Evolutionary conservation across 306 rosid genomes (phyloP).

Genomic region (Begonia masoniana): DNA sequence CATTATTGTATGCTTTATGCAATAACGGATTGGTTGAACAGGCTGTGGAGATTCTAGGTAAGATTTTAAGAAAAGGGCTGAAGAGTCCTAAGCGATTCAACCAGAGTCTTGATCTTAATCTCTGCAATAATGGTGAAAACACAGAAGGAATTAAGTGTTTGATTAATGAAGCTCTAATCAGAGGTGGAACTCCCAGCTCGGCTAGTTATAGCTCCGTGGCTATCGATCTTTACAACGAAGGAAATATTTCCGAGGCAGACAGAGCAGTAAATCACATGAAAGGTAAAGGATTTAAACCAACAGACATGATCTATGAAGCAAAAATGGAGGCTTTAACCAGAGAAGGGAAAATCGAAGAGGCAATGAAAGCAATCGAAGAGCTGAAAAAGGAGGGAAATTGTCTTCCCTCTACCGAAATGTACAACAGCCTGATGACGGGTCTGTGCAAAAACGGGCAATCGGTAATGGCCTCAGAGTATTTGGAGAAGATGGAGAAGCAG

Average conservation of each 20-base stretch:
- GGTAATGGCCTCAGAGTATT: conserved; percentile 8
- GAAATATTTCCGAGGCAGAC: conserved; percentile 17
- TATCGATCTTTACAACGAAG: conserved; percentile 24
- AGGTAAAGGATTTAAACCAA: conserved; percentile 22
- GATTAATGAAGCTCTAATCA: conserved; percentile 22
- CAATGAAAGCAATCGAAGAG: conserved; percentile 23
- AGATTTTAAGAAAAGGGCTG: conserved; percentile 32
- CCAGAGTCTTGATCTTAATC: conserved; percentile 12
- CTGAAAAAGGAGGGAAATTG: conserved; percentile 18
- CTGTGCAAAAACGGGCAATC: conserved; percentile 19
- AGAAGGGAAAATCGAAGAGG: conserved; percentile 21
- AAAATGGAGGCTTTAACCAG: conserved; percentile 16
- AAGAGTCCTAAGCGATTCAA: conserved; percentile 18
- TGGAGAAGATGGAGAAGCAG: conserved; percentile 21
- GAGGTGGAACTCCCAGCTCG: conserved; percentile 30
- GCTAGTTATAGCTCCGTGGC: conserved; percentile 26
- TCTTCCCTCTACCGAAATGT: conserved; percentile 17
- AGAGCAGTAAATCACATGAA: conserved; percentile 14
- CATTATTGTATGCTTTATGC: conserved; percentile 25
- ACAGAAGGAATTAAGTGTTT: conserved; percentile 7
- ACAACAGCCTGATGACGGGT: conserved; percentile 12
- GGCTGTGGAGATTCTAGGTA: conserved; percentile 27
- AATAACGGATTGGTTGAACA: conserved; percentile 21
- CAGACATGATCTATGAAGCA: conserved; percentile 20
- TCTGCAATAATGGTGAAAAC: conserved; percentile 5